Evolutionary conservation across 306 rosid genomes (phyloP), one percentile per base, ranked within the genome.

Genomic region (Castanea mollissima): DNA sequence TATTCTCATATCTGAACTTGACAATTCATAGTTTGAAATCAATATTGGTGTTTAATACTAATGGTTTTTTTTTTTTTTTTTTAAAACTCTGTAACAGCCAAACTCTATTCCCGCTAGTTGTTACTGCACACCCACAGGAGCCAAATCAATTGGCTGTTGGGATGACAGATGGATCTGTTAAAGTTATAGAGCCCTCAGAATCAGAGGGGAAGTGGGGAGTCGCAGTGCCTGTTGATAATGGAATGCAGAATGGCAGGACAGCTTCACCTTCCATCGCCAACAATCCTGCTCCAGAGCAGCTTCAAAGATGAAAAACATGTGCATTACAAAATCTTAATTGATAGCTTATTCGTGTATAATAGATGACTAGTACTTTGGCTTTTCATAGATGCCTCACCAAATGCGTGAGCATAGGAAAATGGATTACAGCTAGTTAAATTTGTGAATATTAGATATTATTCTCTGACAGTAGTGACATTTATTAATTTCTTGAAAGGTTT

Each of bases 81-180:
- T n/a, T n/a, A n/a, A 23, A 23, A 67, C 71, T 10, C 81, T 84
- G 87, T 78, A 90, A 96, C 78, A 89, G 81, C 85, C 93, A 88
- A 77, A 82, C 89, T 38, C 77, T 83, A 56, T 85, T 80, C 90
- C 97, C 96, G 34, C 86, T 87, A 0, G 94, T 88, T 3, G 80
- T 90, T 29, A 96, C 98, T 0, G 87, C 91, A 52, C 96, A 94
- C 86, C 98, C 97, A 1, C 80, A 74, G 15, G 97, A 90, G n/a
- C 87, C 92, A 2, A 89, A 88, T 79, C 98, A 94, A 76, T 85
- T 94, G 63, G 96, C 97, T 13, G 87, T 92, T 18, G 97, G 98
- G 49, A 62, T 92, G 83, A 85, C 85, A 0, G 93, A 92, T 71
- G 98, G 98, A 55, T 86, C 97, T 3, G 92, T 94, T 55, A 89